Base-by-base conservation (phyloP, 1,284 basidiomycete genomes). In the Psilocybe mexicana region DNA sequence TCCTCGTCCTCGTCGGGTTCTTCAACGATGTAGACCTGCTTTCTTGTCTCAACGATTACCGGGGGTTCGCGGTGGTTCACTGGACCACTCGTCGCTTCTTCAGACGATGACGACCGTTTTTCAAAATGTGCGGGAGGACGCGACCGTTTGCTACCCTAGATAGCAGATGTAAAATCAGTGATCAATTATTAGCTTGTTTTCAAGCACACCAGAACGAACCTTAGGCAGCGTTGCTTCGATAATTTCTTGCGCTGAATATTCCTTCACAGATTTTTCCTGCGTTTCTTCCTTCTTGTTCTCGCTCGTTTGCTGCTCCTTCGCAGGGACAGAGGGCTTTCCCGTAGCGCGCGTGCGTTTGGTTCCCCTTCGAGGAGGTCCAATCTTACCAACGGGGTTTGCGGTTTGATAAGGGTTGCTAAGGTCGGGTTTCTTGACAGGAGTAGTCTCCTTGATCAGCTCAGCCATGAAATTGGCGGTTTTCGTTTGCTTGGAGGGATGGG, bases 181-280 rank as follows among this genome's bases (percentile, higher is more conserved):
- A 11, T 58, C 25, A 14, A 43, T 28, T 23, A 2, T 47, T 4
- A 28, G 50, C 44, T 44, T 57, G 18, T 44, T 43, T 33, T 53
- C 33, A 57, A 43, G n/a, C 38, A 44, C 4, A 52, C 28, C 47
- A 33, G 50, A 47, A 68, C 77, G 58, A 58, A 87, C 87, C 77
- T 84, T 87, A 4, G 87, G 87, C 12, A 90, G 67, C 2, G 87
- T 90, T 5, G 87, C 86, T 69, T 88, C 86, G 53, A 90, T 86
- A 50, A 88, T 85, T 30, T 81, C 81, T 61, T 87, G 85, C 7
- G 81, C 79, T 36, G 82, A 83, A 52, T 79, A 64, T 56, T 78
- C 74, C 33, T 70, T 69, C 48, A 70, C 63, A 36, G 67, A 64
- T 49, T 71, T 75, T 59, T 71, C 74, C 56, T 65, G 35, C 60